Evolutionary conservation across 192 early-diverging fungal species (phyloP).

Genomic region (Coemansia sp.): DNA sequence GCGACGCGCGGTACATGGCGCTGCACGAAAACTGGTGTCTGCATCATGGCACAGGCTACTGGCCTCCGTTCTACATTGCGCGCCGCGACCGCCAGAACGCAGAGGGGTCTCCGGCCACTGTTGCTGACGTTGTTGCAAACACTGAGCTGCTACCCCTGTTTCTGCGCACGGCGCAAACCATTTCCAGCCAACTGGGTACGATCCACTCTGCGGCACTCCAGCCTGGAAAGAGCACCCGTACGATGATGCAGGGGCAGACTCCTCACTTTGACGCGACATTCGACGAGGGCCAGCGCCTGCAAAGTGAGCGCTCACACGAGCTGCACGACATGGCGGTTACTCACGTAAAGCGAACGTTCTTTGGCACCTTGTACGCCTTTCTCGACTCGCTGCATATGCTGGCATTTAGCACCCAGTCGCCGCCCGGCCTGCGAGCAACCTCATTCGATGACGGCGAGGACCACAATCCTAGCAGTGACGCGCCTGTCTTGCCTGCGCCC

Average conservation of each 20-base stretch:
- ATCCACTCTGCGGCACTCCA: conserved; percentile 40
- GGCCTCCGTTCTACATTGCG: conserved; percentile 42
- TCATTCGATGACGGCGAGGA: neutral
- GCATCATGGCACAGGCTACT: conserved; percentile 48
- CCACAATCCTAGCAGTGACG: neutral
- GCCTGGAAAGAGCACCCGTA: conserved; percentile 42
- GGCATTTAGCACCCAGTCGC: conserved; percentile 29
- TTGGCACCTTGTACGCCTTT: conserved; percentile 70
- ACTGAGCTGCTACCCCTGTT: conserved; percentile 49
- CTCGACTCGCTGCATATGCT: conserved; percentile 79
- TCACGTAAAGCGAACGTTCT: conserved; percentile 63
- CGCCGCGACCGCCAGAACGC: conserved; percentile 25
- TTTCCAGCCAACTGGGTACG: conserved; percentile 33
- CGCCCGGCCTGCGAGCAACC: neutral
- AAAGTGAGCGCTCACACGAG: conserved; percentile 56
- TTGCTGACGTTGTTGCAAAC: conserved; percentile 45
- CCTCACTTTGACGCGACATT: conserved; percentile 45
- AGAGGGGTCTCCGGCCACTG: conserved; percentile 21
- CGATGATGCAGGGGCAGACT: conserved; percentile 34
- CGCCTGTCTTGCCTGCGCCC: neutral
- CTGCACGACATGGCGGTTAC: conserved; percentile 42
- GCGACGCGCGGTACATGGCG: conserved; percentile 58
- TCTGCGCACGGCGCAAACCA: conserved; percentile 43
- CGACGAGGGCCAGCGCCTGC: conserved; percentile 42
- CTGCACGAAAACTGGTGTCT: conserved; percentile 48